Conservation (phyloP, 202 grass and related monocot species). For the Zoysia matrella region DNA sequence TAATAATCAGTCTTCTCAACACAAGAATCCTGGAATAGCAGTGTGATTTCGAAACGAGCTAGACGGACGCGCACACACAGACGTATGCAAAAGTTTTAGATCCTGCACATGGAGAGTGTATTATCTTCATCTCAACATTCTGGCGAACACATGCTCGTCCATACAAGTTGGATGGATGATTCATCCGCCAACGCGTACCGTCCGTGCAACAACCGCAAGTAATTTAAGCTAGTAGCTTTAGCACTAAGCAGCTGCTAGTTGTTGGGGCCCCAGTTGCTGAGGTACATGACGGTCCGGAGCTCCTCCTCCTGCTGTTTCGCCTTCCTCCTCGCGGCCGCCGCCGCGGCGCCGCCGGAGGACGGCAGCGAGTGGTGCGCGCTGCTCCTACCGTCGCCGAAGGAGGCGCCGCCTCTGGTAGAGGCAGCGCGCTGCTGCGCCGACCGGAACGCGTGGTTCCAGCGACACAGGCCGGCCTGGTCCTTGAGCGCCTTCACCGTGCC, state of each 20-base stretch:
- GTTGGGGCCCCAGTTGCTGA: conserved; percentile 80
- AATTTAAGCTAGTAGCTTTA: background rate
- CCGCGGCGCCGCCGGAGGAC: background rate
- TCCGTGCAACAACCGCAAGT: no score
- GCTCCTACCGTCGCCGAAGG: conserved; percentile 3
- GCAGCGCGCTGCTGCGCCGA: conserved; percentile 36
- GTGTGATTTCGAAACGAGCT: background rate
- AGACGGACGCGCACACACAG: background rate
- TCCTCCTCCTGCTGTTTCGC: conserved; percentile 60
- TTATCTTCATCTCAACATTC: background rate
- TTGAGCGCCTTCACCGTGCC: conserved; percentile 73
- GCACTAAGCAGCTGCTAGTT: conserved; percentile 36
- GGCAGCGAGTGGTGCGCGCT: background rate
- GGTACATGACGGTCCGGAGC: conserved; percentile 65
- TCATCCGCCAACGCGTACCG: no score
- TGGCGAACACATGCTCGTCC: background rate
- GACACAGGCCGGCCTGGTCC: conserved; percentile 62
- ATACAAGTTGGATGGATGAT: no score
- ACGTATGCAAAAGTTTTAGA: background rate
- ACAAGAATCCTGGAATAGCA: background rate
- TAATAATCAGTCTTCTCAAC: no score
- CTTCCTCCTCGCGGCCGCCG: conserved; percentile 37
- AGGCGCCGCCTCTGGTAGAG: background rate
- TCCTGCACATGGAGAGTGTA: background rate
- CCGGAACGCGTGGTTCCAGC: conserved; percentile 63